These are phyloP conservation scores for Linderina pennispora DNA, from an alignment of 192 early-diverging fungal genomes.

Conservation along the genomic window DNA sequence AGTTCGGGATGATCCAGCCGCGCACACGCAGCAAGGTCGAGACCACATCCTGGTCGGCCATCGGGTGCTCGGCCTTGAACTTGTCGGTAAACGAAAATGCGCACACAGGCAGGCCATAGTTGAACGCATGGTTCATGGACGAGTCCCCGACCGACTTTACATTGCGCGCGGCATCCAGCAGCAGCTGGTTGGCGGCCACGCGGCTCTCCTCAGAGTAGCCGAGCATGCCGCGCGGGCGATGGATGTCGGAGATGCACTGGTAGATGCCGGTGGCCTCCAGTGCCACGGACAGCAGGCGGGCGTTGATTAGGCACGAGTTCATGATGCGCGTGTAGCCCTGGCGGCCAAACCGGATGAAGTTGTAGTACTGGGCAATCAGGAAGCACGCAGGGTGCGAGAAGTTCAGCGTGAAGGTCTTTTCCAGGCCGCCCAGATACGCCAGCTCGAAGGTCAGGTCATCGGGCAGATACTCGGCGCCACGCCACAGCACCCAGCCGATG, in stretches of 20 bases:
- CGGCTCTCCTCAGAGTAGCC: conserved; percentile 31
- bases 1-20: conserved; percentile 75
- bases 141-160: conserved; percentile 18
- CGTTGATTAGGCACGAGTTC: conserved; percentile 50
- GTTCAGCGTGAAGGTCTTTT: conserved; percentile 70
- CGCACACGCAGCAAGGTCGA: conserved; percentile 54
- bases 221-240: conserved; percentile 45
- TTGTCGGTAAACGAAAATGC: conserved; percentile 57
- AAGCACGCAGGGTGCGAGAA: conserved; percentile 67
- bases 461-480: conserved; percentile 58
- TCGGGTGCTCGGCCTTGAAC: conserved; percentile 46
- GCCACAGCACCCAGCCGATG: conserved; percentile 81
- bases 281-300: conserved; percentile 49
- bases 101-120: conserved; percentile 56
- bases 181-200: conserved; percentile 20
- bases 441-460: conserved; percentile 69
- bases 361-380: conserved; percentile 82
- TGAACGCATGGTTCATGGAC: conserved; percentile 26
- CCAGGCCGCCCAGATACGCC: conserved; percentile 65
- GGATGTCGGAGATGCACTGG: conserved; percentile 58
- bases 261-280: conserved; percentile 57
- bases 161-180: not conserved
- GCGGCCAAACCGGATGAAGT: conserved; percentile 64
- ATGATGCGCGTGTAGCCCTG: conserved; percentile 66
- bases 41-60: conserved; percentile 56